Conservation (phyloP, 2,329 filamentous ascomycete species). For the Talaromyces islandicus region DNA sequence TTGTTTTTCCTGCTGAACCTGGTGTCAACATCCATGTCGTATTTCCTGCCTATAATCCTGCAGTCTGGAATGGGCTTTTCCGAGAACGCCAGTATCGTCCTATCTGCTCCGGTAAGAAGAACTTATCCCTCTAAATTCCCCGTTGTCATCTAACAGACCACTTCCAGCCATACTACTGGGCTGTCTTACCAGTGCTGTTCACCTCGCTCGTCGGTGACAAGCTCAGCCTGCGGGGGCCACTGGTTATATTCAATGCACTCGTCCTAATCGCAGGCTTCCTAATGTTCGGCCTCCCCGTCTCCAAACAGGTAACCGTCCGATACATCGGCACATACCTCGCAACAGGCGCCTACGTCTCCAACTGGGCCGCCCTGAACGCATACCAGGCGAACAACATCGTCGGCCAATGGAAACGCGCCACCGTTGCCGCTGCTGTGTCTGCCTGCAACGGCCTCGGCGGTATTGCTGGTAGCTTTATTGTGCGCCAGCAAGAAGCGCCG, state of each 20-base stretch:
- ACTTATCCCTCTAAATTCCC: background rate
- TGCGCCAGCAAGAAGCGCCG: constrained; percentile 56
- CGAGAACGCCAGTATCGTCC: constrained; percentile 50
- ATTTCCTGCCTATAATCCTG: constrained; percentile 59
- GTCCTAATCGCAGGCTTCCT: constrained; percentile 59
- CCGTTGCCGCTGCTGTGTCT: constrained; percentile 55
- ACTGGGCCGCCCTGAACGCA: constrained; percentile 62
- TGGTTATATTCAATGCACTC: constrained; percentile 60
- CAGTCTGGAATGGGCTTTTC: constrained; percentile 51
- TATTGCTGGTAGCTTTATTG: constrained; percentile 62
- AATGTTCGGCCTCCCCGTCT: constrained; percentile 56
- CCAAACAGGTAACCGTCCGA: constrained; percentile 52
- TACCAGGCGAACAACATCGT: constrained; percentile 59
- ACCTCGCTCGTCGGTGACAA: constrained; percentile 59
- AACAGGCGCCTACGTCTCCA: constrained; percentile 62
- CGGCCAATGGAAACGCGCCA: constrained; percentile 60
- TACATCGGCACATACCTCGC: constrained; percentile 62
- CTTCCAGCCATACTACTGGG: constrained; percentile 57
- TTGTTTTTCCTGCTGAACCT: constrained; percentile 64
- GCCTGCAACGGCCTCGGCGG: constrained; percentile 59
- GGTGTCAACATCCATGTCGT: constrained; percentile 59
- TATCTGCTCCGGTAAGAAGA: constrained; percentile 50
- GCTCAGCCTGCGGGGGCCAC: constrained; percentile 54
- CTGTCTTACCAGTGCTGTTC: constrained; percentile 57
- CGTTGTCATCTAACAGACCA: constrained; percentile 1